Evolutionary conservation across 2,329 filamentous ascomycete species (phyloP).

Genomic region (Alternaria brassicae): DNA sequence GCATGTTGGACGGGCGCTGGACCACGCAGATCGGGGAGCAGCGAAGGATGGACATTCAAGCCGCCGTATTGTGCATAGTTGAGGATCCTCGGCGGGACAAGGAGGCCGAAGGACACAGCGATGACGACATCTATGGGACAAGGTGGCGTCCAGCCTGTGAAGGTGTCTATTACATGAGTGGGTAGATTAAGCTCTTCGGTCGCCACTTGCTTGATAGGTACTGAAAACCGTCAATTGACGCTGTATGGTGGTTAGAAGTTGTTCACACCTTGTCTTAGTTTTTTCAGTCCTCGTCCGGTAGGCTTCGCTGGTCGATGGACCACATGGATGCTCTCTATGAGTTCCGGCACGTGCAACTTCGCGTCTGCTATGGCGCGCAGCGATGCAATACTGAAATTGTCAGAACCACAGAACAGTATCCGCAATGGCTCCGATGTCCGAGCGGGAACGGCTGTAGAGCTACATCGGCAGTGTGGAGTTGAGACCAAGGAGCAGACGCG

Average conservation of each 20-base stretch:
- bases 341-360: constrained; percentile 47
- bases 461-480: constrained; percentile 13
- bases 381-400: constrained; percentile 84
- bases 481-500: constrained; percentile 30
- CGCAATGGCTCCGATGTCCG: constrained; percentile 64
- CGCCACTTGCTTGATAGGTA: constrained; percentile 70
- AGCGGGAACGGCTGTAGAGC: constrained; percentile 17
- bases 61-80: constrained; percentile 77
- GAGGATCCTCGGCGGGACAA: constrained; percentile 81
- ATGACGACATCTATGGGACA: constrained; percentile 73
- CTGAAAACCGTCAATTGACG: constrained; percentile 54
- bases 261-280: constrained; percentile 67
- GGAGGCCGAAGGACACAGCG: constrained; percentile 92
- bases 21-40: constrained; percentile 85
- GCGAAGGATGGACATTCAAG: constrained; percentile 90
- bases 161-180: constrained; percentile 80
- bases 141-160: constrained; percentile 73
- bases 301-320: constrained; percentile 80
- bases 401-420: constrained; percentile 94
- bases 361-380: constrained; percentile 73
- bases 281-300: constrained; percentile 76
- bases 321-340: constrained; percentile 77
- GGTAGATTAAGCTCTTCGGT: constrained; percentile 69
- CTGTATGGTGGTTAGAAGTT: background rate
- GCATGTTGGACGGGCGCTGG: constrained; percentile 86